Percentiles rank a stretch among this genome's conserved stretches.
phyloP scores from a whole-genome alignment of 2,329 filamentous ascomycete genomes.

The Aspergillus niger region DNA sequence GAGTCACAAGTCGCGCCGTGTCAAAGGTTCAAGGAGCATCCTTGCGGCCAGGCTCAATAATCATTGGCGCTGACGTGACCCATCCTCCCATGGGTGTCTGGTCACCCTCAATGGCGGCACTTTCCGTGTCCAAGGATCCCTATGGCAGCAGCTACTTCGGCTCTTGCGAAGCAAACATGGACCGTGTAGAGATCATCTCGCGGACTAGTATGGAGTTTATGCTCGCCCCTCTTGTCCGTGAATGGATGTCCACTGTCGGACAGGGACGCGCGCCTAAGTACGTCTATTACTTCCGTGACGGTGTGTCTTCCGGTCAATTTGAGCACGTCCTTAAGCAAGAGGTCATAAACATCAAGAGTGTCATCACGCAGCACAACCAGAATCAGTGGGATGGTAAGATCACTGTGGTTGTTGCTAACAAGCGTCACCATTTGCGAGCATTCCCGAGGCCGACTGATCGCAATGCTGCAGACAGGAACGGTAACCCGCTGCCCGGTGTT shows the following conservation, averaged over 20 bases:
- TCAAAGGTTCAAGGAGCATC: slow-evolving; percentile 43
- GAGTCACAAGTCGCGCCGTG: slow-evolving; percentile 65
- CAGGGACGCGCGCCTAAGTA: slow-evolving; percentile 64
- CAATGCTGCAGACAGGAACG: slow-evolving; percentile 66
- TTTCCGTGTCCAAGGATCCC: slow-evolving; percentile 78
- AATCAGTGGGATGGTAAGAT: slow-evolving; percentile 62
- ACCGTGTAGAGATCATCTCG: slow-evolving; percentile 76
- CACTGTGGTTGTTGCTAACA: slow-evolving; percentile 84
- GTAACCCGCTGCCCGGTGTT: slow-evolving; percentile 82
- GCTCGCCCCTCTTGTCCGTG: slow-evolving; percentile 63
- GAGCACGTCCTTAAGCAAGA: slow-evolving; percentile 77
- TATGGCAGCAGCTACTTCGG: slow-evolving; percentile 75
- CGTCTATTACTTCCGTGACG: slow-evolving; percentile 90
- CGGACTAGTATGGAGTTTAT: slow-evolving; percentile 66
- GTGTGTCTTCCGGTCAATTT: slow-evolving; percentile 86
- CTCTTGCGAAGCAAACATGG: slow-evolving; percentile 78
- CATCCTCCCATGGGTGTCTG: slow-evolving; percentile 71
- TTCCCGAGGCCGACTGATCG: slow-evolving; percentile 67
- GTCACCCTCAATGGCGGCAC: slow-evolving; percentile 77
- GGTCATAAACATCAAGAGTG: slow-evolving; percentile 67
- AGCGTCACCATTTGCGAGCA: slow-evolving; percentile 91
- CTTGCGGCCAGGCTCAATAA: slow-evolving; percentile 62
- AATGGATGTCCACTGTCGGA: slow-evolving; percentile 64
- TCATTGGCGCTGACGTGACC: slow-evolving; percentile 89
- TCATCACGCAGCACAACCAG: slow-evolving; percentile 49